These are phyloP conservation scores for Aureobasidium lini DNA, from an alignment of 2,329 filamentous ascomycete genomes.

Conservation along the genomic window DNA sequence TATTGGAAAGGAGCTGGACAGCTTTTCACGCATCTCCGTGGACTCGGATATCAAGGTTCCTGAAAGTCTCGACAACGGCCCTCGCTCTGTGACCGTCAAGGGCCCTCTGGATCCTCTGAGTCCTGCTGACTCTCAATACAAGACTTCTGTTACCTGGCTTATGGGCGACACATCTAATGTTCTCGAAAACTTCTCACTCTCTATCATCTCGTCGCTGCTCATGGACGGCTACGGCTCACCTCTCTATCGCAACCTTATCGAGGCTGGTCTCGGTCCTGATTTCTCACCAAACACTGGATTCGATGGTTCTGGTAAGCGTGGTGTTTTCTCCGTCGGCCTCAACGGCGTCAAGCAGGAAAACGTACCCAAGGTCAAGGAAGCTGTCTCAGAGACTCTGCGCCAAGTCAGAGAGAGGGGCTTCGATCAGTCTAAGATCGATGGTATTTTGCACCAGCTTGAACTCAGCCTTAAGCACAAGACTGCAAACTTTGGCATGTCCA, in stretches of 20 bases:
- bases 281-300: constrained; percentile 94
- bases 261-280: constrained; percentile 81
- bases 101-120: constrained; percentile 85
- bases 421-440: constrained; percentile 82
- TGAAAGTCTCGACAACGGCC: constrained; percentile 59
- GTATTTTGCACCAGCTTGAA: constrained; percentile 88
- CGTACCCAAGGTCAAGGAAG: constrained; percentile 66
- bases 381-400: constrained; percentile 63
- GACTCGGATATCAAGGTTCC: constrained; percentile 71
- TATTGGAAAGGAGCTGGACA: constrained; percentile 64
- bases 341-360: constrained; percentile 81
- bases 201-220: constrained; percentile 72
- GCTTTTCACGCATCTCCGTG: constrained; percentile 62
- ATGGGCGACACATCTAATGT: constrained; percentile 76
- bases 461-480: constrained; percentile 94
- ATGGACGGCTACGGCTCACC: constrained; percentile 95
- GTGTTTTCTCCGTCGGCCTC: constrained; percentile 83
- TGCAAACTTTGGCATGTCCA: constrained; percentile 83
- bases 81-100: constrained; percentile 60
- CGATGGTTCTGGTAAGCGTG: constrained; percentile 66
- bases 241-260: constrained; percentile 79
- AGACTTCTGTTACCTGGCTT: constrained; percentile 90
- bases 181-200: constrained; percentile 80
- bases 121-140: constrained; percentile 78
- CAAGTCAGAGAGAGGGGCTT: constrained; percentile 71